Percentiles rank a stretch among this genome's conserved stretches.
phyloP scores from a whole-genome alignment of 2,329 filamentous ascomycete genomes.

The Scedosporium boydii region DNA sequence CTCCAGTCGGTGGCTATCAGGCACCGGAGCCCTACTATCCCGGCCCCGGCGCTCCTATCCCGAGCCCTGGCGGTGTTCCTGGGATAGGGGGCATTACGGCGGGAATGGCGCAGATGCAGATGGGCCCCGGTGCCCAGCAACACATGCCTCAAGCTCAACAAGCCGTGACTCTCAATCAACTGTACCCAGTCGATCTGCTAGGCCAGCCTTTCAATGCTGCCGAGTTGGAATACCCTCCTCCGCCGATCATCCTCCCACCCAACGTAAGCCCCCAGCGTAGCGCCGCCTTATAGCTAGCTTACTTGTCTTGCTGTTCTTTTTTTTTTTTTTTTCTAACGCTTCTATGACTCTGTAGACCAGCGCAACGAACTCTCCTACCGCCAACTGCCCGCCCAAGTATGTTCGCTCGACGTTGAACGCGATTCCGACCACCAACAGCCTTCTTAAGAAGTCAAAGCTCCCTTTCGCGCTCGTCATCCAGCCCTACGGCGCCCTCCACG shows the following conservation, averaged over 20 bases:
- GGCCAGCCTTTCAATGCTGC: conserved; percentile 90
- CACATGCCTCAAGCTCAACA: conserved; percentile 34
- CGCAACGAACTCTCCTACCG: conserved; percentile 80
- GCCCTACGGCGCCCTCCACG: conserved; percentile 86
- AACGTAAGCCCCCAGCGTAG: conserved; percentile 56
- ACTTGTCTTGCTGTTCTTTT: neutral
- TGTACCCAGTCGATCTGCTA: conserved; percentile 85
- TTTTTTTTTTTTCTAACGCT: neutral
- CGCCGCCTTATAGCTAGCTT: neutral
- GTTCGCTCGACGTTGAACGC: conserved; percentile 92
- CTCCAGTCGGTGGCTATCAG: conserved; percentile 52
- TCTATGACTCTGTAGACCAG: conserved; percentile 50
- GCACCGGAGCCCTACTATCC: conserved; percentile 59
- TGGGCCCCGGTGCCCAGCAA: conserved; percentile 43
- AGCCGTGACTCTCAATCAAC: conserved; percentile 56
- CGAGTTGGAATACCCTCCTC: conserved; percentile 84
- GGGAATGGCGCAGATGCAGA: conserved; percentile 76
- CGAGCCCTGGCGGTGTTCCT: conserved; percentile 37
- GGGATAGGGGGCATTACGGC: conserved; percentile 59
- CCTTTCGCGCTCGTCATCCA: conserved; percentile 95
- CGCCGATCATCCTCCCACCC: conserved; percentile 79
- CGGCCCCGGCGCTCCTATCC: conserved; percentile 22
- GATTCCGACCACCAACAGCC: conserved; percentile 80
- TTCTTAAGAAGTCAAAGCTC: conserved; percentile 93
- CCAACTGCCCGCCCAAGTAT: conserved; percentile 90